These are phyloP conservation scores for Aspergillus haitiensis DNA, from an alignment of 495 filamentous ascomycete species.

Conservation along the genomic window DNA sequence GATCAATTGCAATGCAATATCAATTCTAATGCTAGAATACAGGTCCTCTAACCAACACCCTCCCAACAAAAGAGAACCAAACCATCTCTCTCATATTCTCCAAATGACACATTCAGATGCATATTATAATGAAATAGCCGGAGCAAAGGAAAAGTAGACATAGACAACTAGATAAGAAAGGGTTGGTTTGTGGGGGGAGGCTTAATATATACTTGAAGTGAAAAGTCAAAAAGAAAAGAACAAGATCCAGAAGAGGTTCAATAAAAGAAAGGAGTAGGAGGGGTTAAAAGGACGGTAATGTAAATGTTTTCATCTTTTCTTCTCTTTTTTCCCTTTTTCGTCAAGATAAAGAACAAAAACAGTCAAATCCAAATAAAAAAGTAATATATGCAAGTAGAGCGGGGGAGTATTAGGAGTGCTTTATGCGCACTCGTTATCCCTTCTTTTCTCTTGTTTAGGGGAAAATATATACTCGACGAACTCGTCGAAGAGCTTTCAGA, in stretches of 20 bases:
- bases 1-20: neutral
- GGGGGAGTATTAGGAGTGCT: neutral
- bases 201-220: conserved; percentile 21
- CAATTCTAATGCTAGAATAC: conserved; percentile 24
- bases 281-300: no score
- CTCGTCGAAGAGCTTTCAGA: conserved; percentile 36
- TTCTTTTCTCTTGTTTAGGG: conserved; percentile 17
- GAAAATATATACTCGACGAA: conserved; percentile 28
- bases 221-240: neutral
- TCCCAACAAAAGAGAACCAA: conserved; percentile 9
- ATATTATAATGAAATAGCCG: conserved; percentile 1
- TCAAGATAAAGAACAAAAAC: no score
- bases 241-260: neutral
- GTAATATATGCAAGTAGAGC: conserved; percentile 11
- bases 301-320: no score
- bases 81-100: neutral
- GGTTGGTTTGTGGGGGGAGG: neutral
- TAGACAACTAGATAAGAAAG: conserved; percentile 6
- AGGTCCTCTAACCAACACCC: conserved; percentile 19
- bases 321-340: no score
- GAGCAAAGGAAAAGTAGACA: neutral
- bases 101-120: conserved; percentile 1
- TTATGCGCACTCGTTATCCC: no score
- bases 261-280: conserved; percentile 3
- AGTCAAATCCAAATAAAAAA: neutral